Conservation (phyloP, 1,284 basidiomycete genomes). For the Marasmius fiardii region DNA sequence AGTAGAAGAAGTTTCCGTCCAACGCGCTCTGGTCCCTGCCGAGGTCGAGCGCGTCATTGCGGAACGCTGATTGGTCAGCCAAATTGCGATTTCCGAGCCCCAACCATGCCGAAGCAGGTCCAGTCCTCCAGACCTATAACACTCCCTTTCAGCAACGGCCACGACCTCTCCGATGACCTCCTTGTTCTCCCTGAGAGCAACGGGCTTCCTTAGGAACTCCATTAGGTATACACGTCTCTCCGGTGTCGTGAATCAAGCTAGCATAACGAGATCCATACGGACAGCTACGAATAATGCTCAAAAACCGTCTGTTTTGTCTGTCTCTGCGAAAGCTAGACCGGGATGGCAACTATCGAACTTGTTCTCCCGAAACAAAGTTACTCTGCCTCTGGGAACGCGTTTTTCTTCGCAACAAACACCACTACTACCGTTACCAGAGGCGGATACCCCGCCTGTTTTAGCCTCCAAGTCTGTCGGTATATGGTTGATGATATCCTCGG, state of each 20-base stretch:
- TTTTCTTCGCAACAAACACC: constrained; percentile 6
- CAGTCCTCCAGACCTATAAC: not conserved
- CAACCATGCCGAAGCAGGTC: not conserved
- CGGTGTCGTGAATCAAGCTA: not conserved
- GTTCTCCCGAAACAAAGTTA: not conserved
- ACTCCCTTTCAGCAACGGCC: constrained; percentile 1
- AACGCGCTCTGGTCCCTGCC: too few species aligned
- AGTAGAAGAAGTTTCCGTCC: too few species aligned
- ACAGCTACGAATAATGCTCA: not conserved
- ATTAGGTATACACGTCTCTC: not conserved
- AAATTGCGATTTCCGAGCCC: not conserved
- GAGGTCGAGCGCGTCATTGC: constrained; percentile 1
- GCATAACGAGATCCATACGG: not conserved
- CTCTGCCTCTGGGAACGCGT: not conserved
- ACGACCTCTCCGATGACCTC: not conserved
- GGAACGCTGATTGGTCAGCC: constrained; percentile 15
- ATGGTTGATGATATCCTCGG: constrained; percentile 84
- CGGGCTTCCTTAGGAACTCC: not conserved
- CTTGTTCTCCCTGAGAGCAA: constrained; percentile 13
- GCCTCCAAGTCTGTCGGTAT: constrained; percentile 74
- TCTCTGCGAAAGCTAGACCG: not conserved
- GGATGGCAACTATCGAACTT: not conserved
- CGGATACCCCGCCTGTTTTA: constrained; percentile 47
- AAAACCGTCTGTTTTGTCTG: not conserved
- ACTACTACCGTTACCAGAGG: constrained; percentile 15